Conservation (phyloP, 2,329 filamentous ascomycete species). For the Cyphellophora europaea region DNA sequence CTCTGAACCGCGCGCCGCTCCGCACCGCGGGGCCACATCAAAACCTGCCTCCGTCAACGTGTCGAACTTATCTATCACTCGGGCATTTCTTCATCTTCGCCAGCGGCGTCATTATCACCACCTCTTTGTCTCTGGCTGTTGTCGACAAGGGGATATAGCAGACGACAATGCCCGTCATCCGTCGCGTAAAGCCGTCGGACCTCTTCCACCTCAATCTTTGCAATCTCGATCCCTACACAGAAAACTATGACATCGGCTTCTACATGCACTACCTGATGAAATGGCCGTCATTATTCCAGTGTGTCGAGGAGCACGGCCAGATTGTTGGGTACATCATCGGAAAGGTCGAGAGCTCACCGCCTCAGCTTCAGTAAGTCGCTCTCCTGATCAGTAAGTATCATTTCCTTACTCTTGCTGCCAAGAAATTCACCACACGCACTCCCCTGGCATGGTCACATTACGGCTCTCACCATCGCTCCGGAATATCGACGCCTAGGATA, state of each 20-base stretch:
- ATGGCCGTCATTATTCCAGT: slow-evolving; percentile 92
- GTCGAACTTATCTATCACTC: too few species aligned
- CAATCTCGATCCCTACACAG: slow-evolving; percentile 93
- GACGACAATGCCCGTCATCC: slow-evolving; percentile 75
- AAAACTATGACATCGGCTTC: slow-evolving; percentile 92
- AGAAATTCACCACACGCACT: slow-evolving; percentile 79
- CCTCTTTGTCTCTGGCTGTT: too few species aligned
- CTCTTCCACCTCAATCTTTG: slow-evolving; percentile 85
- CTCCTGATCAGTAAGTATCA: not conserved
- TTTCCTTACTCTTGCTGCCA: slow-evolving; percentile 7
- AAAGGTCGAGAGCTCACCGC: slow-evolving; percentile 62
- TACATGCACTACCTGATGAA: slow-evolving; percentile 93
- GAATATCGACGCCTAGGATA: slow-evolving; percentile 77
- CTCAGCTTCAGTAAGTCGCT: slow-evolving; percentile 56
- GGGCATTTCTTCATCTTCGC: too few species aligned
- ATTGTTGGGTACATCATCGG: slow-evolving; percentile 98
- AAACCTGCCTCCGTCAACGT: too few species aligned
- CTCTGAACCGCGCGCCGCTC: too few species aligned
- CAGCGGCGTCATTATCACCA: too few species aligned
- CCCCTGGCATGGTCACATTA: slow-evolving; percentile 99
- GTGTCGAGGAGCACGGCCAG: slow-evolving; percentile 81
- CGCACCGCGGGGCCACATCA: too few species aligned
- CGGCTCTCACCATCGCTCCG: slow-evolving; percentile 84
- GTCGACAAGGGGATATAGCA: too few species aligned
- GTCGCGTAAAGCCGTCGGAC: slow-evolving; percentile 74